These are phyloP conservation scores for Candida ipomoeae DNA, from an alignment of 805 yeast genomes.

Conservation along the genomic window DNA sequence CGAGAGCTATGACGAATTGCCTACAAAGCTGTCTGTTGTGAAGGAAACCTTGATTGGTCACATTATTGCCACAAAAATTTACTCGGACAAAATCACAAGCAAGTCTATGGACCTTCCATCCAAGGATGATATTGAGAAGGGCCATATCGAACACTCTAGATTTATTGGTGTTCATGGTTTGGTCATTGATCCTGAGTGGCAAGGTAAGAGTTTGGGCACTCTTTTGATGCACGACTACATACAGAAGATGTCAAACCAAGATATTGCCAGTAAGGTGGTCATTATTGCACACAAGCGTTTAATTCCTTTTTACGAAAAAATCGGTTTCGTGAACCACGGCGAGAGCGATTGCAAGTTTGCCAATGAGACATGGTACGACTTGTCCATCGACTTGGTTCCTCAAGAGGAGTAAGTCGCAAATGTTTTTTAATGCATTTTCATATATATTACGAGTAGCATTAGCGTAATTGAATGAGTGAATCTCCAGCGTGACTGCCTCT, in stretches of 20 bases:
- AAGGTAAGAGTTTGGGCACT: slow-evolving; percentile 79
- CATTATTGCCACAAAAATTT: slow-evolving; percentile 71
- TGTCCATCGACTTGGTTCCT: slow-evolving; percentile 44
- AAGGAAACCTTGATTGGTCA: slow-evolving; percentile 74
- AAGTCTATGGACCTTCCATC: slow-evolving; percentile 60
- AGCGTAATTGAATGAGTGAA: not conserved
- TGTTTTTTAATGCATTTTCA: not conserved
- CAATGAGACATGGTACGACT: slow-evolving; percentile 58
- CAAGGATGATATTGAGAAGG: slow-evolving; percentile 32
- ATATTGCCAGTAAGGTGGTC: slow-evolving; percentile 72
- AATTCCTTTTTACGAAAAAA: slow-evolving; percentile 71
- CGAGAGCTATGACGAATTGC: slow-evolving; percentile 36
- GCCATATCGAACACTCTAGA: slow-evolving; percentile 73
- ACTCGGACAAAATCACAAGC: slow-evolving; percentile 46
- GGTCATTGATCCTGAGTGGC: slow-evolving; percentile 72
- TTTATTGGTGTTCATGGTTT: slow-evolving; percentile 79
- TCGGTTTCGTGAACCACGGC: slow-evolving; percentile 76
- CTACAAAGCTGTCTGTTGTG: slow-evolving; percentile 46
- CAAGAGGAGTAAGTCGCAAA: slow-evolving; percentile 33
- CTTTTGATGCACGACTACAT: slow-evolving; percentile 81
- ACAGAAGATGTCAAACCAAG: slow-evolving; percentile 84
- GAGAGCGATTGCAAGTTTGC: slow-evolving; percentile 56
- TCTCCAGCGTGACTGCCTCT: not conserved
- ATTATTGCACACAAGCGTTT: slow-evolving; percentile 68
- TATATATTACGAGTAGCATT: not conserved